Conservation (phyloP, 2,329 filamentous ascomycete species). For the Cercospora canescens region DNA sequence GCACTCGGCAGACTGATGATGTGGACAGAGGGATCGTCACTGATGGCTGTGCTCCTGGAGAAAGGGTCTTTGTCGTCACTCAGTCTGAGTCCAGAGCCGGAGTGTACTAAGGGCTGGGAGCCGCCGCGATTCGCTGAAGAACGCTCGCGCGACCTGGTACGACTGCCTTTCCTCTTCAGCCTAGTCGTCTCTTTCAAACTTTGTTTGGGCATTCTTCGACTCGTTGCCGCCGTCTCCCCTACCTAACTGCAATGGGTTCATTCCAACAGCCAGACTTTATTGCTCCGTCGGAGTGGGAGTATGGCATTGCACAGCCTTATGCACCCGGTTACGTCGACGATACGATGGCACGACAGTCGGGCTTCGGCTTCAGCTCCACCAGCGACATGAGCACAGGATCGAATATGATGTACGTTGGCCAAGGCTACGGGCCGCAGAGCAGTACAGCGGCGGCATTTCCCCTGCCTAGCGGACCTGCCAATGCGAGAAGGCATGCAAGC, state of each 20-base stretch:
- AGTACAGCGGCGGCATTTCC: conserved; percentile 7
- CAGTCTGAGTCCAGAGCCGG: neutral
- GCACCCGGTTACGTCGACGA: neutral
- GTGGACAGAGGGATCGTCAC: neutral
- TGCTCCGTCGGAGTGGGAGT: conserved; percentile 4
- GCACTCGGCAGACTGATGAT: neutral
- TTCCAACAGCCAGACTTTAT: conserved; percentile 9
- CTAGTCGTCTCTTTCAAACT: conserved; percentile 7
- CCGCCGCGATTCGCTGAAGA: conserved; percentile 7
- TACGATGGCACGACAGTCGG: neutral
- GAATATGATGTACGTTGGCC: conserved; percentile 7
- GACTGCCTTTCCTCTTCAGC: neutral
- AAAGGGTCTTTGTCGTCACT: conserved; percentile 4
- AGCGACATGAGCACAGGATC: conserved; percentile 3
- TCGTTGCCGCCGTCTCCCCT: neutral
- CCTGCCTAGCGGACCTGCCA: conserved; percentile 9
- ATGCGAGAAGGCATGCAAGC: conserved; percentile 4
- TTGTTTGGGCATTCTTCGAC: conserved; percentile 5
- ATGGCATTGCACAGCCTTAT: conserved; percentile 5
- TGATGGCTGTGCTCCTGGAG: neutral
- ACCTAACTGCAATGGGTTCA: neutral
- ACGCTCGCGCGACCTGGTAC: conserved; percentile 6
- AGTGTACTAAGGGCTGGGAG: conserved; percentile 5
- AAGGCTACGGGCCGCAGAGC: conserved; percentile 1
- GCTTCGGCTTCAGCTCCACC: neutral